phyloP scores from a whole-genome alignment of 2,329 filamentous ascomycete genomes.

The Aspergillus clavatus region DNA sequence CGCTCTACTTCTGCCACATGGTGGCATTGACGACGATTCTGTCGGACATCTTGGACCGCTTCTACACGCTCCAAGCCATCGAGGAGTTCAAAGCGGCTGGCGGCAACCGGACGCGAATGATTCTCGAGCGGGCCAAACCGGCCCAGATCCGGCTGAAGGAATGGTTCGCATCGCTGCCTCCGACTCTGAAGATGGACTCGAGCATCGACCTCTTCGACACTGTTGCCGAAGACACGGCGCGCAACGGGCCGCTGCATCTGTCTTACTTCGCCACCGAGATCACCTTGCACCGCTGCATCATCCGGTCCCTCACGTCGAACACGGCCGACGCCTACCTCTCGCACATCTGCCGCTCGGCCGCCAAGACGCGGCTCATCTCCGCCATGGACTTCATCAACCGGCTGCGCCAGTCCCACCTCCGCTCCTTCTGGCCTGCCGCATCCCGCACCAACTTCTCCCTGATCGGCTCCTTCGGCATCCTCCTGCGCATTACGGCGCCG shows the following conservation, averaged over 20 bases:
- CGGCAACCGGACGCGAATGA: slow-evolving; percentile 44
- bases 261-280: slow-evolving; percentile 94
- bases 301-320: slow-evolving; percentile 64
- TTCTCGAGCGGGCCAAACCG: slow-evolving; percentile 51
- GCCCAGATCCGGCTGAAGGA: slow-evolving; percentile 50
- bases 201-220: slow-evolving; percentile 43
- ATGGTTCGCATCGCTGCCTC: slow-evolving; percentile 49
- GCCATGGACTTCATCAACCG: slow-evolving; percentile 98
- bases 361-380: slow-evolving; percentile 88
- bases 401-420: slow-evolving; percentile 75
- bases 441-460: slow-evolving; percentile 72
- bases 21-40: slow-evolving; percentile 50
- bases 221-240: slow-evolving; percentile 37
- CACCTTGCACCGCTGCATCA: slow-evolving; percentile 83
- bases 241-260: slow-evolving; percentile 71
- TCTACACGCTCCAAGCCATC: slow-evolving; percentile 49
- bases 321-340: slow-evolving; percentile 71
- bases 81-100: slow-evolving; percentile 40
- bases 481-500: slow-evolving; percentile 84
- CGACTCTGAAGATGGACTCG: slow-evolving; percentile 47
- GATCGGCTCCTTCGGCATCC: slow-evolving; percentile 86
- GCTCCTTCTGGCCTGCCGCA: slow-evolving; percentile 71
- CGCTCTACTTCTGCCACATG: slow-evolving; percentile 49
- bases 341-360: slow-evolving; percentile 88
- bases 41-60: slow-evolving; percentile 48